Percentiles rank a stretch among this genome's conserved stretches.
Conservation (phyloP, 2,329 filamentous ascomycete genomes). For the Fonsecaea nubica region DNA sequence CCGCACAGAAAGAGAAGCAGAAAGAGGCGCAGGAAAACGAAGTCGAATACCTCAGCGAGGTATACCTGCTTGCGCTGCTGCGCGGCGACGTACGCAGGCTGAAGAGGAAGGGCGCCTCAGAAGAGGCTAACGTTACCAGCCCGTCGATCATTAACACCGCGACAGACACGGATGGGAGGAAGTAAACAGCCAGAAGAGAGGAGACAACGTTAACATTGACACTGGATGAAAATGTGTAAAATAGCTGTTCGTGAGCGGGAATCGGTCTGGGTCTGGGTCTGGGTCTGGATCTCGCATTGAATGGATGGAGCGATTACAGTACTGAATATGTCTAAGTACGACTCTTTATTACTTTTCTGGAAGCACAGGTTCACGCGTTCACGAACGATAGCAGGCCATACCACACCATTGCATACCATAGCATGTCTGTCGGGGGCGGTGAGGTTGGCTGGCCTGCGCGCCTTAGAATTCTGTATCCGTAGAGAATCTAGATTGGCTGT, state of each 20-base stretch:
- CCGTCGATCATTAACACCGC: background rate
- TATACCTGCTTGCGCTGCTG: constrained; percentile 31
- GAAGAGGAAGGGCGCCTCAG: constrained; percentile 22
- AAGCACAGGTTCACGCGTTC: no score
- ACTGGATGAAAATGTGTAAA: background rate
- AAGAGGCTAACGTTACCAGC: background rate
- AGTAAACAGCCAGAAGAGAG: background rate
- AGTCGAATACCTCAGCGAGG: constrained; percentile 25
- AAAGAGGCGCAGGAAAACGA: constrained; percentile 15
- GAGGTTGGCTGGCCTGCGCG: no score
- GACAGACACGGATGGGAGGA: background rate
- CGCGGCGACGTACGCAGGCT: constrained; percentile 25
- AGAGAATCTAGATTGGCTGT: no score
- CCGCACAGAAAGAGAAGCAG: background rate
- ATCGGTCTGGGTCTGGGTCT: no score
- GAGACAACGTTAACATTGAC: constrained; percentile 10
- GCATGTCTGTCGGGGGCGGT: no score
- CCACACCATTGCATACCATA: no score
- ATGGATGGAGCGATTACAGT: no score
- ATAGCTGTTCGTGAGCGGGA: background rate
- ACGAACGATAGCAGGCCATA: no score
- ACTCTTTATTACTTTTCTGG: no score
- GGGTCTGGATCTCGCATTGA: no score
- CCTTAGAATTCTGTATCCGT: no score
- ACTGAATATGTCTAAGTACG: no score